Evolutionary conservation across 2,329 filamentous ascomycete species (phyloP).

Genomic region (Aspergillus alliaceus): DNA sequence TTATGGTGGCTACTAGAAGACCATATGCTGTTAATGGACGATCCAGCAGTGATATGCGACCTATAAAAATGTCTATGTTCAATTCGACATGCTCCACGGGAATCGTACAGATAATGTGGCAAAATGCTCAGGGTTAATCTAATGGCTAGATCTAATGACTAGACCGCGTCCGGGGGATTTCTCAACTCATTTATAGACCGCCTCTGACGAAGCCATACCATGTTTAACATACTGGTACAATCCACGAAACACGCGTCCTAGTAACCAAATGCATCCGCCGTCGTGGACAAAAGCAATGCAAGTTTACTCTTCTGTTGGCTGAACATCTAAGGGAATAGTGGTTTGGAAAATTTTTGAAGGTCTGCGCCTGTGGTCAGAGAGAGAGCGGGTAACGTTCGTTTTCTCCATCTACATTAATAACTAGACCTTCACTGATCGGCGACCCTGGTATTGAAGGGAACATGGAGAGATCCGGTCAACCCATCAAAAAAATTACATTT

Average conservation of each 20-base stretch:
- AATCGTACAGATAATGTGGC: neutral
- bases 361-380: neutral
- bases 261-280: too few relatives aligned
- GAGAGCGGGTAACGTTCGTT: neutral
- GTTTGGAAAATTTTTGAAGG: too few relatives aligned
- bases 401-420: neutral
- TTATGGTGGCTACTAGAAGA: neutral
- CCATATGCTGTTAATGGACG: neutral
- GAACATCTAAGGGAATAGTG: neutral
- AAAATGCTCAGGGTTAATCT: too few relatives aligned
- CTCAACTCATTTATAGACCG: neutral
- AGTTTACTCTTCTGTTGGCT: neutral
- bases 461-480: too few relatives aligned
- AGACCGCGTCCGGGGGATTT: neutral
- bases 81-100: neutral
- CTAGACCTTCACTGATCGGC: too few relatives aligned
- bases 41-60: neutral
- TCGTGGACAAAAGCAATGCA: neutral
- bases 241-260: neutral
- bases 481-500: neutral
- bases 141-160: too few relatives aligned
- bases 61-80: neutral
- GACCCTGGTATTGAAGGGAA: too few relatives aligned
- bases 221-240: neutral
- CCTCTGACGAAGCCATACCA: neutral